Base-by-base conservation (phyloP, 805 yeast species). In the Kluyveromyces siamensis region DNA sequence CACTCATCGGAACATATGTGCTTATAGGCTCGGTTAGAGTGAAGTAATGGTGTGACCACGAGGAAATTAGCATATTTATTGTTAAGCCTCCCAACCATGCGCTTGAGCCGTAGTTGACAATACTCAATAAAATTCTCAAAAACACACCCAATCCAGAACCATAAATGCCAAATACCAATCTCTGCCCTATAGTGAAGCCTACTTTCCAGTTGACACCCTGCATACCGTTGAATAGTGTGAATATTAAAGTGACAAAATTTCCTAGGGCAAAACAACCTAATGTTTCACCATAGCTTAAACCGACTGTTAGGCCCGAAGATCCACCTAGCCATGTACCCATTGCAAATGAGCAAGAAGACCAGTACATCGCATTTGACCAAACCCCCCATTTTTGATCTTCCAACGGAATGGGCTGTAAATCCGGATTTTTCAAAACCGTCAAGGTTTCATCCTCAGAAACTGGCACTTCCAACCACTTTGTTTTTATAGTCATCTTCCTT, bases 191-290 rank as follows among this genome's bases (percentile, higher is more conserved):
- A 1, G 80, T 72, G 54, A 65, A 74, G 9, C 78, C 78, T 40
- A 74, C 69, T 57, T 75, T 79, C 66, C 72, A 76, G 43, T 74
- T 71, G 16, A 63, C 57, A 41, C 82, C 82, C 0, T 75, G 77
- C 45, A 65, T 69, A 17, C 77, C 71, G 55, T 75, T 75, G 11
- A 74, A 68, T 37, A 73, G 54, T 14, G 80, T 73, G 49, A 72
- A 68, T 6, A 65, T 16, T 40, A 72, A 62, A 14, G 77, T 73
- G 14, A 77, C 52, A 6, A 72, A 53, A 57, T 76, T 77, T 33
- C 76, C 80, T n/a, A 77, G 52, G 35, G 72, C 66, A 42, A 68
- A 69, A 18, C 72, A 67, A 9, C 75, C 73, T 58, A 77, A 69
- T 8, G 75, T 67, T 45, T 75, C 73, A 6, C 71, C 66, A 41